Evolutionary conservation across 2,329 filamentous ascomycete genomes (phyloP).

Genomic region (Phaeosphaeriaceae sp.): DNA sequence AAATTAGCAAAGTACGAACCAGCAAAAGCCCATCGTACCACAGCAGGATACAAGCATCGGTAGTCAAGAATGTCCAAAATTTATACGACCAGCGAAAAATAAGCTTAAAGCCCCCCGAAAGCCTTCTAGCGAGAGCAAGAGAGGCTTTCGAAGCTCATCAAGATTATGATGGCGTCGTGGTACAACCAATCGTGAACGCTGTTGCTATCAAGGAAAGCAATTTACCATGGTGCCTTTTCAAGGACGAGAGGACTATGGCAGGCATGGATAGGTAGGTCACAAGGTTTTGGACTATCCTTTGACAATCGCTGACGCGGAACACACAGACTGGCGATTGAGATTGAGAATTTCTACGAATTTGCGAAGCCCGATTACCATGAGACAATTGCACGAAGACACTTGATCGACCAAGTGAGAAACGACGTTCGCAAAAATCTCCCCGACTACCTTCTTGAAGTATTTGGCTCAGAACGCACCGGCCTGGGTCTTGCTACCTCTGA

Average conservation of each 20-base stretch:
- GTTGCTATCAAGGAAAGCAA: constrained; percentile 8
- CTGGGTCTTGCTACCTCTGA: constrained; percentile 61
- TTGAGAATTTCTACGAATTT: constrained; percentile 35
- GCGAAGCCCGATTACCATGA: constrained; percentile 52
- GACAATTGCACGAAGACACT: constrained; percentile 41
- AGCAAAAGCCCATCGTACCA: too few species aligned
- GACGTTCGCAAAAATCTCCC: constrained; percentile 27
- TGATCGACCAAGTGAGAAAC: constrained; percentile 40
- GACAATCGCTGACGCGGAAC: too few species aligned
- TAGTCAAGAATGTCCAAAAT: too few species aligned
- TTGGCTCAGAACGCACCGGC: constrained; percentile 62
- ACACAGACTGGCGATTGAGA: constrained; percentile 34
- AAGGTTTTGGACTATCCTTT: too few species aligned
- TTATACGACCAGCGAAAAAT: too few species aligned
- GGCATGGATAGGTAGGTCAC: constrained; percentile 22
- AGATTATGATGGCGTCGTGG: constrained; percentile 27
- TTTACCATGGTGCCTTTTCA: constrained; percentile 26
- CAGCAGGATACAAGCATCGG: too few species aligned
- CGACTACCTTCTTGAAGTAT: constrained; percentile 48
- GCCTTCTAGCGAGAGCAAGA: constrained; percentile 12
- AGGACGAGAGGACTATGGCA: constrained; percentile 1
- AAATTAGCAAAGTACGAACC: too few species aligned
- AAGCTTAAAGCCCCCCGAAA: background rate
- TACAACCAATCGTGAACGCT: constrained; percentile 14
- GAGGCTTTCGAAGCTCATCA: constrained; percentile 11